Evolutionary conservation across 163 green algal species (phyloP), one percentile per base, ranked within the genome.

Genomic region (Scenedesmus sp.): DNA sequence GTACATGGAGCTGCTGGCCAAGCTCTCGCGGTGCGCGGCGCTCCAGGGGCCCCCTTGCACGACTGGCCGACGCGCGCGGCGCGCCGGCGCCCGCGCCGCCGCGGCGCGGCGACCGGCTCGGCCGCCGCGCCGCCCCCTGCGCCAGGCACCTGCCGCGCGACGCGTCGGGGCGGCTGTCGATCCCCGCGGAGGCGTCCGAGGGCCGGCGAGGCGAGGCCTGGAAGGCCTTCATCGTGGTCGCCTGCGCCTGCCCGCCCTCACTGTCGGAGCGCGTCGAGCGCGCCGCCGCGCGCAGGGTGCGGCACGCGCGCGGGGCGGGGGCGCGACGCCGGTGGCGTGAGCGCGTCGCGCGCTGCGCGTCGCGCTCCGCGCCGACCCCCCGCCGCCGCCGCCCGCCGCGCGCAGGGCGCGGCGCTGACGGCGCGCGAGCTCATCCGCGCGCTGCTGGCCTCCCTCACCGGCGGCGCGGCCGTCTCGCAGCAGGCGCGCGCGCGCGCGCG

Each of bases 371-470:
- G n/a, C n/a, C 18, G n/a, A n/a, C n/a, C n/a, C n/a, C n/a, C n/a
- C n/a, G n/a, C n/a, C n/a, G n/a, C n/a, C n/a, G n/a, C n/a, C n/a
- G n/a, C n/a, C n/a, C 47, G 28, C 4, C 45, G 53, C 34, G 5
- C 33, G 33, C 62, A 65, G 48, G 48, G 58, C 7, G 18, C 53
- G 33, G 57, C 22, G 1, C 47, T 84, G 5, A 71, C 44, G 31
- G 50, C 65, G 7, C 69, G 78, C 4, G 83, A 87, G 28, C 42
- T 85, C 26, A 57, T 87, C 26, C 78, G 83, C 11, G 36, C 78
- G 67, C 83, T 85, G 48, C 60, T 87, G n/a, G 28, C 31, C 0
- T 29, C 83, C 15, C 56, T 83, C 22, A 48, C 63, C 33, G 51
- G 54, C 33, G 60, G 42, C 28, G 51, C 75, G n/a, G 67, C 42